Conservation (phyloP, 331 rosid species). For the Malus hybrid region DNA sequence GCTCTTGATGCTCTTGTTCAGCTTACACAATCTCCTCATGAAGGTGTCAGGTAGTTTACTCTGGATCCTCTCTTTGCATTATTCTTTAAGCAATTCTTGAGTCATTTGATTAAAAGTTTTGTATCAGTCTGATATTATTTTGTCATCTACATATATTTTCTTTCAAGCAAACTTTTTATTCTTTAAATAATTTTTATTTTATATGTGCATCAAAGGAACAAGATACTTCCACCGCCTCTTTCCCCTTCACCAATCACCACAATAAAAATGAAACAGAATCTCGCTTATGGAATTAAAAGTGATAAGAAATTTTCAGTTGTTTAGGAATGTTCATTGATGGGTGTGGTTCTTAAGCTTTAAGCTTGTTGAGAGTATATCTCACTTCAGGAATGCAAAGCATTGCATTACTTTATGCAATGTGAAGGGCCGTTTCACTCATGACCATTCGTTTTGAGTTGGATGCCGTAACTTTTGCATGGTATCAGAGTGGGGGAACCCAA, state of each 20-base stretch:
- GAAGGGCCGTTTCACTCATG: background rate
- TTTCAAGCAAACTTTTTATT: background rate
- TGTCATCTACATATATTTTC: background rate
- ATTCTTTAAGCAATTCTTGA: background rate
- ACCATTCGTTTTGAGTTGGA: background rate
- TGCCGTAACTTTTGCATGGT: background rate
- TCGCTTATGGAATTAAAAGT: background rate
- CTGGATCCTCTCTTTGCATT: conserved; percentile 5
- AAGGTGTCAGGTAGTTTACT: conserved; percentile 79
- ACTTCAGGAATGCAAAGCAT: background rate
- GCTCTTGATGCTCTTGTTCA: conserved; percentile 99
- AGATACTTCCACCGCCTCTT: background rate
- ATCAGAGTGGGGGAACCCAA: background rate
- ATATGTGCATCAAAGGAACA: background rate
- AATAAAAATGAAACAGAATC: background rate
- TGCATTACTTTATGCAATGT: background rate
- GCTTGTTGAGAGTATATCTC: background rate
- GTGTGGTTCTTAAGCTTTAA: background rate
- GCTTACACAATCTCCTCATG: conserved; percentile 89
- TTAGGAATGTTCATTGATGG: background rate
- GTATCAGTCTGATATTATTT: background rate
- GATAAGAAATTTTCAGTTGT: background rate
- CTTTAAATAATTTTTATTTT: no score
- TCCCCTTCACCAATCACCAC: background rate
- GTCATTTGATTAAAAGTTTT: background rate